Evolutionary conservation across 345 rosid genomes (phyloP).

Genomic region (Punica granatum): DNA sequence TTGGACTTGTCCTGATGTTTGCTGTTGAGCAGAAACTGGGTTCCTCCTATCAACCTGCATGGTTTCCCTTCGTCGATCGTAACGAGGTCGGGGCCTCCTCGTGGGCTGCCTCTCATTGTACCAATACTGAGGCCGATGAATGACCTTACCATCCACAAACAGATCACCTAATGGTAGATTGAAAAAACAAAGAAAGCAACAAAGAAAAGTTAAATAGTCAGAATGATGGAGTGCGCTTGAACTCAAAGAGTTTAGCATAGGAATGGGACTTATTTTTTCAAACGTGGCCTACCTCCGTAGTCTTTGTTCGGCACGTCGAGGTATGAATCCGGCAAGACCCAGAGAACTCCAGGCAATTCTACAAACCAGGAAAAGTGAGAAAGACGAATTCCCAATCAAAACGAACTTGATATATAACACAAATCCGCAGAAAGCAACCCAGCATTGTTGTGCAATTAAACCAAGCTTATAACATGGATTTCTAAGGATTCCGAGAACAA

Average conservation of each 20-base stretch:
- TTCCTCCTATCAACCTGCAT: constrained; percentile 69
- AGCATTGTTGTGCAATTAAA: not conserved
- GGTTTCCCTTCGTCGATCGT: constrained; percentile 68
- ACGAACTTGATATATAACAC: not conserved
- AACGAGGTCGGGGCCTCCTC: constrained; percentile 58
- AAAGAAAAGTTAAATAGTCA: not conserved
- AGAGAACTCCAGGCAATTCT: constrained; percentile 84
- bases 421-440: not conserved
- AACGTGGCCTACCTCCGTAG: constrained; percentile 66
- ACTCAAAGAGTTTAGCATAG: not conserved
- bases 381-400: constrained; percentile 1
- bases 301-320: constrained; percentile 96
- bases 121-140: constrained; percentile 74
- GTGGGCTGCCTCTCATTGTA: constrained; percentile 45
- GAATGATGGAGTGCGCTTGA: not conserved
- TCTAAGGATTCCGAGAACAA: not conserved
- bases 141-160: constrained; percentile 79
- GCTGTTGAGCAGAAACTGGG: constrained; percentile 22
- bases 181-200: not conserved
- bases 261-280: not conserved
- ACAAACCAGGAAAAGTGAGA: constrained; percentile 10
- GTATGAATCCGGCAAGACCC: constrained; percentile 96
- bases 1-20: constrained; percentile 14
- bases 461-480: not conserved
- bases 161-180: constrained; percentile 54